These are phyloP conservation scores for Teratosphaeria viscida DNA, from an alignment of 2,329 filamentous ascomycete species.

Conservation along the genomic window DNA sequence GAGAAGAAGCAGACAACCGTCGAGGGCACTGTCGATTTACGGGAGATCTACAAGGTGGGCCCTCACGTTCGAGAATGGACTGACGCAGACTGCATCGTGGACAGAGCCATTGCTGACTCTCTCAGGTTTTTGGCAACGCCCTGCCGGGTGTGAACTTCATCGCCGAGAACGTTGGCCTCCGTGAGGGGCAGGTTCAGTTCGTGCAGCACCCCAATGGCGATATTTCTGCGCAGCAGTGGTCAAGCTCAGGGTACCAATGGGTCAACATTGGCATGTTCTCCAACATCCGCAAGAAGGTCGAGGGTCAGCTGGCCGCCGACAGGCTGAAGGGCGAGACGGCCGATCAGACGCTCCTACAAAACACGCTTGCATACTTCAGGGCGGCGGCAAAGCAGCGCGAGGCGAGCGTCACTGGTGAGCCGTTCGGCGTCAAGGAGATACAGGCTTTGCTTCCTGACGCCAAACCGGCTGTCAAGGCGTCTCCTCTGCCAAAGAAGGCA, in stretches of 20 bases:
- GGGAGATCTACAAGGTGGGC: conserved; percentile 17
- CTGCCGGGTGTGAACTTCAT: conserved; percentile 34
- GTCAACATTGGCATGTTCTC: conserved; percentile 35
- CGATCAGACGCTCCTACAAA: conserved; percentile 22
- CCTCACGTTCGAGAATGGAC: background rate
- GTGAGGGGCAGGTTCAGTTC: conserved; percentile 35
- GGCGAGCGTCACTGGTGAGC: conserved; percentile 16
- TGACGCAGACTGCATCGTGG: background rate
- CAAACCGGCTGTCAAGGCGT: conserved; percentile 2
- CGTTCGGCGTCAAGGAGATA: conserved; percentile 23
- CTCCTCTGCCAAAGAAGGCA: background rate
- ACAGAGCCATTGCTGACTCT: background rate
- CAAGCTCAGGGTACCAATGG: conserved; percentile 30
- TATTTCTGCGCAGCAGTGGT: conserved; percentile 39
- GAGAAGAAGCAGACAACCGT: conserved; percentile 22
- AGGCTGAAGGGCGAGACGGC: conserved; percentile 28
- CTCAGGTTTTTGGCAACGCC: conserved; percentile 30
- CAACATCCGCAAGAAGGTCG: conserved; percentile 31
- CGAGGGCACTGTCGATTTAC: conserved; percentile 19
- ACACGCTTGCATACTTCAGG: conserved; percentile 34
- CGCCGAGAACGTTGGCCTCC: conserved; percentile 19
- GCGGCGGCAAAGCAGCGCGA: conserved; percentile 32
- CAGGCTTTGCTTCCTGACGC: conserved; percentile 19
- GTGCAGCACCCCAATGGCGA: conserved; percentile 39
- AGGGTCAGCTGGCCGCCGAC: conserved; percentile 34